Conservation (phyloP, 2,329 filamentous ascomycete genomes). For the Calonectria pseudoturangicola region DNA sequence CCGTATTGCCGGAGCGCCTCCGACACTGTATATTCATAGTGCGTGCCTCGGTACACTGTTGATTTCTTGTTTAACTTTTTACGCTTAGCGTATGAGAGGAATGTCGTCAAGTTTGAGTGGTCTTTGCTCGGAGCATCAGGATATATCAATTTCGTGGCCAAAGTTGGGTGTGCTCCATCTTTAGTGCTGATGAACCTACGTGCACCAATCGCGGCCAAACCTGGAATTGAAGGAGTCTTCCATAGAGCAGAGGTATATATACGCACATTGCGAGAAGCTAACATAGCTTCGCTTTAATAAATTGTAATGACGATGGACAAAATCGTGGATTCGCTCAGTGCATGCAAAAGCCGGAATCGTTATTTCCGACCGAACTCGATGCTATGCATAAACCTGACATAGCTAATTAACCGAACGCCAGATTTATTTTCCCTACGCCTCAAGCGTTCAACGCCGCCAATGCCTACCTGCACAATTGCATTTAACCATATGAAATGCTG, state of each 20-base stretch:
- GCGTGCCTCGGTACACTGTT: constrained; percentile 82
- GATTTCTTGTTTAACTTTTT: constrained; percentile 72
- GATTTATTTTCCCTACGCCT: constrained; percentile 15
- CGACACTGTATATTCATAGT: constrained; percentile 84
- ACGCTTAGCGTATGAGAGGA: constrained; percentile 77
- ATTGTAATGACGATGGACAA: background rate
- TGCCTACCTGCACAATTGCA: constrained; percentile 17
- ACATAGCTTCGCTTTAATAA: background rate
- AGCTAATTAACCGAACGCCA: constrained; percentile 33
- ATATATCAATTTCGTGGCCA: constrained; percentile 57
- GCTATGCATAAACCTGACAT: constrained; percentile 45
- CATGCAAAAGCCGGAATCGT: background rate
- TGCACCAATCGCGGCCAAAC: background rate
- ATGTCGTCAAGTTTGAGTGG: constrained; percentile 79
- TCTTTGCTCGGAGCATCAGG: constrained; percentile 67
- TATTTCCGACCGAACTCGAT: background rate
- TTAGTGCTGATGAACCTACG: constrained; percentile 38
- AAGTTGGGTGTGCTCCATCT: constrained; percentile 17
- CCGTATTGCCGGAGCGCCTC: constrained; percentile 74
- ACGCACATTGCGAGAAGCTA: constrained; percentile 20
- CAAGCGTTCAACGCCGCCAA: background rate
- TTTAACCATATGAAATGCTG: background rate
- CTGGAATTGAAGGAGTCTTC: background rate
- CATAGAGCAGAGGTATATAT: background rate
- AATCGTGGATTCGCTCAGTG: background rate